These are phyloP conservation scores for Oemleria cerasiformis DNA, from an alignment of 306 rosid species.

Conservation along the genomic window DNA sequence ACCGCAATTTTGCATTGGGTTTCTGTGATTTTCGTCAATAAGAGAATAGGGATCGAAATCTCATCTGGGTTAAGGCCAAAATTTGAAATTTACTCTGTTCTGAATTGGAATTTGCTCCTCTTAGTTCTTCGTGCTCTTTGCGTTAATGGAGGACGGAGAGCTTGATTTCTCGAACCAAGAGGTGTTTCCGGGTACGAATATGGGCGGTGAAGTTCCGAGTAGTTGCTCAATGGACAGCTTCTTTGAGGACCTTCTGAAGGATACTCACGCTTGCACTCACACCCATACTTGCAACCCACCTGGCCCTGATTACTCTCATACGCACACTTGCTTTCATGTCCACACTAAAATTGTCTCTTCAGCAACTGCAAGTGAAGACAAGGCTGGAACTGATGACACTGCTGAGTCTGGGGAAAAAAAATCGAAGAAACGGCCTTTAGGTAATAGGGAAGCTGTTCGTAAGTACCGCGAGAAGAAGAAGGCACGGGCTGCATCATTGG, in stretches of 20 bases:
- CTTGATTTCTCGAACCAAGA: conserved; percentile 74
- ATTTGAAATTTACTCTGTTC: not conserved
- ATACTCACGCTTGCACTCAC: conserved; percentile 84
- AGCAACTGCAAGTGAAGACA: conserved; percentile 46
- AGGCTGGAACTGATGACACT: conserved; percentile 67
- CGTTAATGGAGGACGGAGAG: conserved; percentile 90
- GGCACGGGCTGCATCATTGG: conserved; percentile 79
- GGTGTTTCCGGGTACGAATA: conserved; percentile 59
- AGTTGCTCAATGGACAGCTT: conserved; percentile 85
- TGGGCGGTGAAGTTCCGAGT: conserved; percentile 57
- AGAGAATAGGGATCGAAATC: conserved; percentile 7
- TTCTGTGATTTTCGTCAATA: not conserved
- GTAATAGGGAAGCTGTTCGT: conserved; percentile 89
- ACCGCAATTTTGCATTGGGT: conserved; percentile 10
- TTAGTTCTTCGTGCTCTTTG: conserved; percentile 7
- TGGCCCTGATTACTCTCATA: conserved; percentile 85
- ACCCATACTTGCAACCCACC: conserved; percentile 99
- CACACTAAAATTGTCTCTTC: conserved; percentile 85
- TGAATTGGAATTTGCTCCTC: conserved; percentile 10
- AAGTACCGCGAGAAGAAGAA: conserved; percentile 98
- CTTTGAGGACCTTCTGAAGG: conserved; percentile 74
- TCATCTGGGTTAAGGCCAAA: conserved; percentile 2
- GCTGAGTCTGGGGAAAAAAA: conserved; percentile 77
- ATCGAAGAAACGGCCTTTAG: conserved; percentile 65
- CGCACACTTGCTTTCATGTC: conserved; percentile 93